Evolutionary conservation across 1,284 basidiomycete genomes (phyloP).

Genomic region (Ganoderma resinaceum): DNA sequence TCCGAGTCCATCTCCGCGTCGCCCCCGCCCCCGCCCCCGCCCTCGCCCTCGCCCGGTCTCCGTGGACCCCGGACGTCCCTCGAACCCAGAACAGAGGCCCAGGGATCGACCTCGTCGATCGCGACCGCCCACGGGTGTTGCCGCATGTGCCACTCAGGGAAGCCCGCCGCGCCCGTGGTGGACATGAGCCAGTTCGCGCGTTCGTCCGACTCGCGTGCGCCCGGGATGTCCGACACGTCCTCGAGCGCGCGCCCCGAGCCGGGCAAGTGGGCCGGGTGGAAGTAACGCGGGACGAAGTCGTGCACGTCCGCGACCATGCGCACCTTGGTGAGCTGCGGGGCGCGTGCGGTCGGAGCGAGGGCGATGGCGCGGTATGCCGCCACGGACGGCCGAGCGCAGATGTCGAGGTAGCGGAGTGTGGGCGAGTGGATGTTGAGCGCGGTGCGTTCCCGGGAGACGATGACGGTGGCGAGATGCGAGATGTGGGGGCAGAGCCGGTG

Average conservation of each 20-base stretch:
- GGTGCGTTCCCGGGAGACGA: neutral
- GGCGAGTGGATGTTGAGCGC: neutral
- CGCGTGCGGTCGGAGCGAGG: neutral
- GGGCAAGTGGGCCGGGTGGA: neutral
- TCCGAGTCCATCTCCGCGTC: neutral
- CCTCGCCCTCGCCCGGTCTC: neutral
- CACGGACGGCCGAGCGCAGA: neutral
- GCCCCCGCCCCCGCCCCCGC: neutral
- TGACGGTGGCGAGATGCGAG: neutral
- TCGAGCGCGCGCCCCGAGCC: neutral
- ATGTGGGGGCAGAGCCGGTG: neutral
- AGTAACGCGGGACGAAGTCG: neutral
- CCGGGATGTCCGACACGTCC: neutral
- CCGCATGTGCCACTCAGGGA: neutral
- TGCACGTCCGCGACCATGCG: neutral
- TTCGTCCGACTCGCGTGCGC: neutral
- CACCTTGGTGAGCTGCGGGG: neutral
- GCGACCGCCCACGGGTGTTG: neutral
- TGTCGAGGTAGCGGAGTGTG: conserved; percentile 2
- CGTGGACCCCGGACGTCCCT: too few species aligned
- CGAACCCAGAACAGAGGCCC: neutral
- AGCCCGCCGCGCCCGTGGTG: neutral
- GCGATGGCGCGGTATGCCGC: neutral
- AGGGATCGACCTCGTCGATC: too few species aligned
- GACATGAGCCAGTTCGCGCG: neutral